Conservation (phyloP, 2,329 filamentous ascomycete genomes). For the Sporothrix mexicana region DNA sequence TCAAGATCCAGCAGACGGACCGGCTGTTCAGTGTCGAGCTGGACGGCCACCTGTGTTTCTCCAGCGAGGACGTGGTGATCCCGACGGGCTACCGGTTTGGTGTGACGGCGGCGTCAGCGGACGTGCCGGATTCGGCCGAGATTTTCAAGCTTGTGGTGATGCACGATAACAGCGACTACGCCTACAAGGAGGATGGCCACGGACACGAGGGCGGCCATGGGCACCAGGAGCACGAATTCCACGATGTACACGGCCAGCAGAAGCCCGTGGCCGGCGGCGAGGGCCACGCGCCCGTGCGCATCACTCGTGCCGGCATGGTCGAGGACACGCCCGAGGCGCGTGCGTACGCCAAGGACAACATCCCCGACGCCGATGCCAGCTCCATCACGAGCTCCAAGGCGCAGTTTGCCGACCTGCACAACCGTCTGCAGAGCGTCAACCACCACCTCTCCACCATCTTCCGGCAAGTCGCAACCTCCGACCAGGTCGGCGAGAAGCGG, state of each 20-base stretch:
- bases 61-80: constrained; percentile 77
- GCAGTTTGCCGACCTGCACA: constrained; percentile 85
- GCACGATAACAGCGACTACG: constrained; percentile 54
- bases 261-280: constrained; percentile 28
- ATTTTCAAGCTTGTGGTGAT: constrained; percentile 83
- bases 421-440: constrained; percentile 75
- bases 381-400: constrained; percentile 56
- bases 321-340: constrained; percentile 31
- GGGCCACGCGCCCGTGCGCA: constrained; percentile 28
- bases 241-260: constrained; percentile 38
- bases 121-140: constrained; percentile 94
- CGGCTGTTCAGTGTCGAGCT: constrained; percentile 76
- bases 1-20: constrained; percentile 72
- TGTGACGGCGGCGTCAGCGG: constrained; percentile 83
- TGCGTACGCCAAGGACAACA: constrained; percentile 44
- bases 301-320: constrained; percentile 19
- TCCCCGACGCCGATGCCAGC: constrained; percentile 57
- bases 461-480: constrained; percentile 59
- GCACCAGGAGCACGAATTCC: constrained; percentile 4
- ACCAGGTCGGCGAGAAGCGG: constrained; percentile 59
- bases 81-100: constrained; percentile 85
- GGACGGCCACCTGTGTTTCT: constrained; percentile 82
- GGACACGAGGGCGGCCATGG: constrained; percentile 33
- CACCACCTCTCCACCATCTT: constrained; percentile 71
- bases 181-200: constrained; percentile 40